These are phyloP conservation scores for Sarocladiaceae sp. DNA, from an alignment of 2,329 filamentous ascomycete species.

Conservation along the genomic window DNA sequence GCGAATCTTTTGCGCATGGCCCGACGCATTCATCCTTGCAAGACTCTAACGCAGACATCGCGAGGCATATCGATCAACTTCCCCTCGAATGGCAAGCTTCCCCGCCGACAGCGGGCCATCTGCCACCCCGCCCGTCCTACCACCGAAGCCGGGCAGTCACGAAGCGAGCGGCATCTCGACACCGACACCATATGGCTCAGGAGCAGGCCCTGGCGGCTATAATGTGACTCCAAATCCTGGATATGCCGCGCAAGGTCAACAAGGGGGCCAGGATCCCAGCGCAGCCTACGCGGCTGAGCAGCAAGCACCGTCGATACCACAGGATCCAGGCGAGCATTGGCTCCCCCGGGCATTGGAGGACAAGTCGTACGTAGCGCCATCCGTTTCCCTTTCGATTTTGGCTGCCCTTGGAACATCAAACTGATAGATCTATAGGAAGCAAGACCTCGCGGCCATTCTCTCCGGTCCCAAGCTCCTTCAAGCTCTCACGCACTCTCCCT, in stretches of 20 bases:
- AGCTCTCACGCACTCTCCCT: slow-evolving; percentile 65
- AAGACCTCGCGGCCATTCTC: slow-evolving; percentile 70
- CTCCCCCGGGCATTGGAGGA: slow-evolving; percentile 72
- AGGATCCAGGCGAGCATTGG: slow-evolving; percentile 69
- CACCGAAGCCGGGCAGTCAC: slow-evolving; percentile 67
- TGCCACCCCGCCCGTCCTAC: slow-evolving; percentile 57
- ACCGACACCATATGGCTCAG: slow-evolving; percentile 39
- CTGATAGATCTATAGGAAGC: slow-evolving; percentile 52
- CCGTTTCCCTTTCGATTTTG: not conserved
- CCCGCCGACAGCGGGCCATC: slow-evolving; percentile 16
- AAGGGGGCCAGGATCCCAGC: slow-evolving; percentile 9
- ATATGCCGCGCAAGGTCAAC: not conserved
- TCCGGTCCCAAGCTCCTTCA: slow-evolving; percentile 62
- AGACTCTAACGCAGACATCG: no score
- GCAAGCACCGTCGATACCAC: slow-evolving; percentile 21
- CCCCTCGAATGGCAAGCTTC: slow-evolving; percentile 11
- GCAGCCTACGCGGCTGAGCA: slow-evolving; percentile 13
- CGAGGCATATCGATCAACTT: not conserved
- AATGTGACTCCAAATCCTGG: slow-evolving; percentile 18
- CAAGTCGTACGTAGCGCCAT: slow-evolving; percentile 66
- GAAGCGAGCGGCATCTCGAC: slow-evolving; percentile 65
- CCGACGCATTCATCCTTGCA: no score
- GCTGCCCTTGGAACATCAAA: not conserved
- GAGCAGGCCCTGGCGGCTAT: slow-evolving; percentile 7
- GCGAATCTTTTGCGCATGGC: no score